Conservation (phyloP, 148 eudicot genomes). For the Gaultheria prostrata region DNA sequence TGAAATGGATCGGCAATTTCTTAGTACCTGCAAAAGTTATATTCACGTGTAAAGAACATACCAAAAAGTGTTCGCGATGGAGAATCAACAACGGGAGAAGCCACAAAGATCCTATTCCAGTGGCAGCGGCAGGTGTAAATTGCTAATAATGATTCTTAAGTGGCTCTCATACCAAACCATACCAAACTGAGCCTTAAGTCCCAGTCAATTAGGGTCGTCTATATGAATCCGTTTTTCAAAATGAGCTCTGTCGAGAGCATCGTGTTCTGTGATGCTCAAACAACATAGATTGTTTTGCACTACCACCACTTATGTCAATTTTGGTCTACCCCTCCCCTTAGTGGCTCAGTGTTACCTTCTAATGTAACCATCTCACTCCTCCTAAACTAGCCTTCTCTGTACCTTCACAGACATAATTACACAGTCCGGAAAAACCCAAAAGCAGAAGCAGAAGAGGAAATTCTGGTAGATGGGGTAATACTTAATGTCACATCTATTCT, state of each 20-base stretch:
- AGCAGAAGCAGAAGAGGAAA: constrained; percentile 1
- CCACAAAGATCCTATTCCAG: background rate
- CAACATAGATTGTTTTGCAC: background rate
- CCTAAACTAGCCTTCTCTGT: background rate
- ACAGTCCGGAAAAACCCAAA: background rate
- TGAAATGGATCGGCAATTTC: constrained; percentile 77
- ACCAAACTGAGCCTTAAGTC: background rate
- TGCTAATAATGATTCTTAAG: background rate
- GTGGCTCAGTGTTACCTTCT: background rate
- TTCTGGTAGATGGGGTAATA: background rate
- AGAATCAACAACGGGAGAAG: background rate
- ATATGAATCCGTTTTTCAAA: background rate
- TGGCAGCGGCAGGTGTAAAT: background rate
- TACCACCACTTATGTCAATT: background rate
- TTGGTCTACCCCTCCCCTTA: background rate
- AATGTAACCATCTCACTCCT: background rate
- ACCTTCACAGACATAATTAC: background rate
- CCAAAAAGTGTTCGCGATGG: background rate
- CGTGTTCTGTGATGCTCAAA: background rate
- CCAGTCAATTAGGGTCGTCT: background rate
- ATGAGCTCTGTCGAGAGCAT: background rate
- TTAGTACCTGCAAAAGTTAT: constrained; percentile 59
- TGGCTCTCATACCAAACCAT: background rate
- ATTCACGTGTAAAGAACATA: background rate
- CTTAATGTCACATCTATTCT: background rate